A percentile compares a stretch with the other conserved stretches of the same genome.
Conservation (phyloP, 139 green algal genomes). For the Yamagishiella unicocca region DNA sequence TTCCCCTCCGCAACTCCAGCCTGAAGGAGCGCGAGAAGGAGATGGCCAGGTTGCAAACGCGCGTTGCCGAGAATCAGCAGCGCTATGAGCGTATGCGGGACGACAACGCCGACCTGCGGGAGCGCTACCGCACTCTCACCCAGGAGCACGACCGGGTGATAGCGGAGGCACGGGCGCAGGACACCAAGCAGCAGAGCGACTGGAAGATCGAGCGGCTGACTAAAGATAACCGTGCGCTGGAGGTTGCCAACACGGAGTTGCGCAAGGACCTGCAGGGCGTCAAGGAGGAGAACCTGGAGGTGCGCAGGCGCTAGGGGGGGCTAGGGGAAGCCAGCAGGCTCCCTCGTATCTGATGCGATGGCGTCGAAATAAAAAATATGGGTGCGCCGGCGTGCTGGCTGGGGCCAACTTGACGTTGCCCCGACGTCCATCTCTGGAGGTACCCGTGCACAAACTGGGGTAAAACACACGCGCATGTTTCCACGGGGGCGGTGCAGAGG, state of each 20-base stretch:
- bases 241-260: conserved; percentile 67
- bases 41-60: conserved; percentile 25
- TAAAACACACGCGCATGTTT: no score
- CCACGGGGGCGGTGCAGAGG: no score
- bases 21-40: conserved; percentile 35
- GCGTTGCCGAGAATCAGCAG: conserved; percentile 47
- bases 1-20: neutral
- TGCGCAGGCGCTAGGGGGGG: conserved; percentile 25
- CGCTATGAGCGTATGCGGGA: conserved; percentile 35
- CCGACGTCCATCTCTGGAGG: no score
- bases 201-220: conserved; percentile 76
- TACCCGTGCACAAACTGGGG: no score
- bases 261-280: conserved; percentile 60
- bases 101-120: conserved; percentile 49
- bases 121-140: conserved; percentile 43
- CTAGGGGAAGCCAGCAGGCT: neutral
- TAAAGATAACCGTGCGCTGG: conserved; percentile 69
- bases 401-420: no score
- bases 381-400: no score
- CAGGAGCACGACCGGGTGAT: conserved; percentile 30
- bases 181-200: conserved; percentile 66
- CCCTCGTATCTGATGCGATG: no score
- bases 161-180: conserved; percentile 49
- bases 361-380: no score
- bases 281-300: conserved; percentile 75